A percentile compares a stretch with the other conserved stretches of the same genome.
Conservation (phyloP, 2,329 filamentous ascomycete genomes). For the Microcyclospora tardicrescens region DNA sequence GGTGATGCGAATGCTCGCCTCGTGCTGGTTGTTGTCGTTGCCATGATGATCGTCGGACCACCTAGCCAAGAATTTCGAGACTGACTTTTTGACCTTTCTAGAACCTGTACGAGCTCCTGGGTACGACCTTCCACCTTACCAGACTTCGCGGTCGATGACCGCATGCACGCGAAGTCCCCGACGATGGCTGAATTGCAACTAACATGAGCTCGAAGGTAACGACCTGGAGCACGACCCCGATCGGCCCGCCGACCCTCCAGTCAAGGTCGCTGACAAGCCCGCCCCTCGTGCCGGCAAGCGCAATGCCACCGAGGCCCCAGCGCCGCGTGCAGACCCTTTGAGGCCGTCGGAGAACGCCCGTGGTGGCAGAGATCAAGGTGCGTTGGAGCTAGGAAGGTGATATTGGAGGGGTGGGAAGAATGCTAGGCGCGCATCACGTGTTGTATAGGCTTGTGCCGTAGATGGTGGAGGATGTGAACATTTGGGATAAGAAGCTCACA, state of each 20-base stretch:
- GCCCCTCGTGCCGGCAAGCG: conserved; percentile 68
- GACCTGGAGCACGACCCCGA: conserved; percentile 60
- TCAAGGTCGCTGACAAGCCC: conserved; percentile 82
- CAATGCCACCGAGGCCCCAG: conserved; percentile 47
- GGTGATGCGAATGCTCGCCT: too few relatives aligned
- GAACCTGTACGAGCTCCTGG: conserved; percentile 98
- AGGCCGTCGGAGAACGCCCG: not conserved
- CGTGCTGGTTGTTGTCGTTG: too few relatives aligned
- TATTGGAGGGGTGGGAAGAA: not conserved
- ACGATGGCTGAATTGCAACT: conserved; percentile 4
- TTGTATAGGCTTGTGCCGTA: too few relatives aligned
- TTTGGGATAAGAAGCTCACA: not conserved
- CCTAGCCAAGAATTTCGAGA: not conserved
- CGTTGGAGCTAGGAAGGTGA: conserved; percentile 28
- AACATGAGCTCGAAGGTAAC: conserved; percentile 41
- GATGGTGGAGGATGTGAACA: not conserved
- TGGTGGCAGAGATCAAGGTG: conserved; percentile 56
- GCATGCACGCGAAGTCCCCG: not conserved
- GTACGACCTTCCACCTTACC: conserved; percentile 41
- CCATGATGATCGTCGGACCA: too few relatives aligned
- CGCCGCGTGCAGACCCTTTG: not conserved
- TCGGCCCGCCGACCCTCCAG: conserved; percentile 61
- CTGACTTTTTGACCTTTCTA: conserved; percentile 28
- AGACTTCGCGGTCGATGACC: conserved; percentile 1
- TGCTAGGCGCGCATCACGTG: too few relatives aligned